Percentiles rank a stretch among this genome's conserved stretches.
Conservation (phyloP, 148 eudicot genomes). For the Limonium bicolor region DNA sequence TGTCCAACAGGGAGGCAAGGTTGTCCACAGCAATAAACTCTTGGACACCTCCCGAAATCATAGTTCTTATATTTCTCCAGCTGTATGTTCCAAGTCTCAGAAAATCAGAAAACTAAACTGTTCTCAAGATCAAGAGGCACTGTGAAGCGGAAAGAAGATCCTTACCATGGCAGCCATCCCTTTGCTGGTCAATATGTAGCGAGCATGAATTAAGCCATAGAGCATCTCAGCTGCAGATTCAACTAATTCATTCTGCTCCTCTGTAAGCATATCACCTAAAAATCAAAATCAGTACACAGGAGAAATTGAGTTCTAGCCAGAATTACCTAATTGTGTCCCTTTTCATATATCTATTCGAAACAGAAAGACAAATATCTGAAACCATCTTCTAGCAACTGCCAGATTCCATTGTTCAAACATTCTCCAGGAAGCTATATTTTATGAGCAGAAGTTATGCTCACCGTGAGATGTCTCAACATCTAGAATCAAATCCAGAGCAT, state of each 20-base stretch:
- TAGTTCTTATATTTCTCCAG: constrained; percentile 29
- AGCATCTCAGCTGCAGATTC: constrained; percentile 23
- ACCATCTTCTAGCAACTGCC: no score
- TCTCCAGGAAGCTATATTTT: background rate
- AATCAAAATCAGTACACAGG: no score
- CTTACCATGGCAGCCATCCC: constrained; percentile 17
- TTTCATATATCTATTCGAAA: no score
- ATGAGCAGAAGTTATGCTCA: background rate
- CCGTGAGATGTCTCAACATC: constrained; percentile 15
- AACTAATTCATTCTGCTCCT: constrained; percentile 16
- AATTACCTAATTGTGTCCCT: no score
- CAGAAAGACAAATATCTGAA: no score
- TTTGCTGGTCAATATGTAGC: constrained; percentile 14
- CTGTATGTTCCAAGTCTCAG: no score
- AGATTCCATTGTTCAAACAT: background rate
- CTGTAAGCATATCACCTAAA: constrained; percentile 15
- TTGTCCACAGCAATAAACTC: constrained; percentile 39
- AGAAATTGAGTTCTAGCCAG: no score
- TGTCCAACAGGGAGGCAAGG: constrained; percentile 41
- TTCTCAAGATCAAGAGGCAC: background rate
- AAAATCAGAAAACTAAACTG: background rate
- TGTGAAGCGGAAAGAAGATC: background rate
- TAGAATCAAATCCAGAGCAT: constrained; percentile 15
- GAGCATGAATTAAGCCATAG: constrained; percentile 16
- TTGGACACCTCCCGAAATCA: constrained; percentile 40